These are phyloP conservation scores for Syzygium aromaticum DNA, from an alignment of 345 rosid genomes.

Conservation along the genomic window DNA sequence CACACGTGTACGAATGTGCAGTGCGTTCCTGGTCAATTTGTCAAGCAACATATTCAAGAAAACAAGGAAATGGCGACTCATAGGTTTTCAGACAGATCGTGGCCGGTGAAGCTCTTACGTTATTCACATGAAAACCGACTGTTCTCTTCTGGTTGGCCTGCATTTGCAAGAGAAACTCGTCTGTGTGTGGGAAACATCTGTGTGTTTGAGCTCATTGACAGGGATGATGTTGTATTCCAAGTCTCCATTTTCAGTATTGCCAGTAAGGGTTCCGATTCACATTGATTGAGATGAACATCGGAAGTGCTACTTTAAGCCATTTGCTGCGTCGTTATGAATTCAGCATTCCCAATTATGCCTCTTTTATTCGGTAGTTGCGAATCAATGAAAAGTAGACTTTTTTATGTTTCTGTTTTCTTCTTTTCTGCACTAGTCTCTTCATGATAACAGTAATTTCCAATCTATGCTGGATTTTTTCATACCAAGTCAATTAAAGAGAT, in stretches of 20 bases:
- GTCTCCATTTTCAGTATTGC: not conserved
- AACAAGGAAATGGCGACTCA: not conserved
- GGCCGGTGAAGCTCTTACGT: not conserved
- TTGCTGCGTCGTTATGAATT: no score
- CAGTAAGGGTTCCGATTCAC: not conserved
- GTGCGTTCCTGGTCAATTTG: not conserved
- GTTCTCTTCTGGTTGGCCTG: not conserved
- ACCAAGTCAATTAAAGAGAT: not conserved
- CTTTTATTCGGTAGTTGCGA: not conserved
- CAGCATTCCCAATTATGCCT: not conserved
- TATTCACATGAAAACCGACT: not conserved
- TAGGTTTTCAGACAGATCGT: not conserved
- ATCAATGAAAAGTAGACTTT: not conserved
- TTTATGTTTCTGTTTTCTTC: not conserved
- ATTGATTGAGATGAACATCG: not conserved
- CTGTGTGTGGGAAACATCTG: not conserved
- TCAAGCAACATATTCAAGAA: not conserved
- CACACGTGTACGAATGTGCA: not conserved
- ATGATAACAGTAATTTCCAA: not conserved
- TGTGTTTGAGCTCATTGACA: not conserved
- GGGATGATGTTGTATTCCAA: not conserved
- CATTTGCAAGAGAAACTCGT: not conserved
- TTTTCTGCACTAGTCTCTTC: not conserved
- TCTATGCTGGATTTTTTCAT: not conserved
- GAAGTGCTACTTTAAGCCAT: no score